Evolutionary conservation across 2,329 filamentous ascomycete species (phyloP), one percentile per base, ranked within the genome.

Genomic region (Trichoderma brevicompactum): DNA sequence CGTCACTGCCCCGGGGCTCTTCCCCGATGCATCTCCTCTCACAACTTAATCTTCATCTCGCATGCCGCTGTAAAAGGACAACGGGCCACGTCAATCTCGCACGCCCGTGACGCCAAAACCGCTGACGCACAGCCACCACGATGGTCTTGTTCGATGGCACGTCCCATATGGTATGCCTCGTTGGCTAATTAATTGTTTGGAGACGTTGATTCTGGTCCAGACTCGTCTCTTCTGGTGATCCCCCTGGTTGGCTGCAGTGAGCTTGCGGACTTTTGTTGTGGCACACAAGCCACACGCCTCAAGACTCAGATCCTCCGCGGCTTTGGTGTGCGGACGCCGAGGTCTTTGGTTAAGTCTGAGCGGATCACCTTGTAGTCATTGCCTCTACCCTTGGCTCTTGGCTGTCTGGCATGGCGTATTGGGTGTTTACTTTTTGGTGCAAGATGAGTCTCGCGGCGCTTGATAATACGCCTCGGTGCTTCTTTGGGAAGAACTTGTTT

Each of bases 181-280:
- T 9, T 50, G 23, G 23, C 23, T 28, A 28, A 28, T 28, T 28
- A 28, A 28, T 28, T 28, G 48, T 13, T 34, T 34, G 6, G 28
- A 50, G 23, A 28, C 23, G n/a, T 41, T 13, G 40, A 15, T 15
- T 41, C 12, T 5, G 40, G 40, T 5, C 12, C 40, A 5, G 40
- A 28, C 23, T 28, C 23, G 23, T 28, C 23, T 28, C 23, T 28
- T 28, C 23, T 28, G 23, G 9, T 15, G 12, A 15, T 15, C 12
- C 40, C 9, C 12, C 53, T 60, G 53, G 23, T 34, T 44, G 56
- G 46, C 15, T 50, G 23, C 46, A 34, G n/a, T 50, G 56, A 17
- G 19, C 56, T 38, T 46, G 48, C 23, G 59, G 40, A 63, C 59
- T 63, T 63, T 63, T 63, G 59, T 63, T 46, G 49, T 63, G 28